Conservation (phyloP, 2,329 filamentous ascomycete species). For the Diaporthe capsici region DNA sequence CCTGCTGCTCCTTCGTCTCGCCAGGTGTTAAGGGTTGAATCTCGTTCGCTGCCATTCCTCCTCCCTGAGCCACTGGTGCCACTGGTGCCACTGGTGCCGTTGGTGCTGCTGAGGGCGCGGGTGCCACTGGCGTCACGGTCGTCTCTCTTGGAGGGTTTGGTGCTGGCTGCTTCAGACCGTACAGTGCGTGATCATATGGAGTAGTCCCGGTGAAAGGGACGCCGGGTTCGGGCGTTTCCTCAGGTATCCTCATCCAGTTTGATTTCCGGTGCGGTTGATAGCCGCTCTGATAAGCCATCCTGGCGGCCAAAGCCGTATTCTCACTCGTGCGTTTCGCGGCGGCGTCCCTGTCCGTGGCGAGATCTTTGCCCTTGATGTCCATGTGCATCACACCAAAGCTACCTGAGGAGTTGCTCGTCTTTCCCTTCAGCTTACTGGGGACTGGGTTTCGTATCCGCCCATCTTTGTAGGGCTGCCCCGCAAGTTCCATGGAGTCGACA, state of each 20-base stretch:
- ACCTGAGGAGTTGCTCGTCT: conserved; percentile 68
- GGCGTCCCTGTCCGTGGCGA: conserved; percentile 64
- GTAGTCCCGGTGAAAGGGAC: conserved; percentile 40
- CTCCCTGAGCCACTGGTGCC: conserved; percentile 29
- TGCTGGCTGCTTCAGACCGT: conserved; percentile 37
- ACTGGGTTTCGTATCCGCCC: conserved; percentile 70
- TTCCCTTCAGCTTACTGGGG: conserved; percentile 73
- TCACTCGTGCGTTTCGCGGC: conserved; percentile 74
- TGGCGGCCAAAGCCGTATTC: conserved; percentile 71
- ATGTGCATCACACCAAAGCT: conserved; percentile 77
- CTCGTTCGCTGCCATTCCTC: neutral
- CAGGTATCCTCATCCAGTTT: conserved; percentile 40
- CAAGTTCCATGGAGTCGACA: conserved; percentile 43
- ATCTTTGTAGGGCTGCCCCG: conserved; percentile 54
- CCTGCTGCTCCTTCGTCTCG: conserved; percentile 72
- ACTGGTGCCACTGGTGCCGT: neutral
- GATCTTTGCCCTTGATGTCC: conserved; percentile 60
- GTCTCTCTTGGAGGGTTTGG: conserved; percentile 34
- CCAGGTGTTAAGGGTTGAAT: conserved; percentile 52
- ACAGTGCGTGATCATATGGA: conserved; percentile 39
- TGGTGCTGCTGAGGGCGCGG: conserved; percentile 45
- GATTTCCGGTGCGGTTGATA: conserved; percentile 52
- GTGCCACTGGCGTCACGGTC: conserved; percentile 6
- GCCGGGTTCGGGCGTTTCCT: conserved; percentile 32
- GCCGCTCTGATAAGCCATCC: conserved; percentile 66